Conservation (phyloP, 768 basidiomycete species). For the Hypholoma sublateritium region DNA sequence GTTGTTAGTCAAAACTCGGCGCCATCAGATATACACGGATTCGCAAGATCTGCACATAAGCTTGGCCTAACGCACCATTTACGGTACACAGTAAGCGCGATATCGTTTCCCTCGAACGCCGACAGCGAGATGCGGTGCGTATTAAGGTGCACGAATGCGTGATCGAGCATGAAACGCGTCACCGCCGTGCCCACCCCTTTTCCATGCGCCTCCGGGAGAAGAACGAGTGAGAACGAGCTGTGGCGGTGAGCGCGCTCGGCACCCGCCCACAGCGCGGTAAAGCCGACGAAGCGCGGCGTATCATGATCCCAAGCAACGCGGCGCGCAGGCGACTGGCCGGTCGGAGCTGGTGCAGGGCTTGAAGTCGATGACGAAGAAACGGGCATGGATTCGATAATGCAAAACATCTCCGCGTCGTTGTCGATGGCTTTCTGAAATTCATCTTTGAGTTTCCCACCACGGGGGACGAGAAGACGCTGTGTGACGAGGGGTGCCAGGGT, state of each 20-base stretch:
- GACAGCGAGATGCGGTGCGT: conserved; percentile 9
- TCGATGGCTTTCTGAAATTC: background rate
- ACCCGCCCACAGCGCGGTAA: background rate
- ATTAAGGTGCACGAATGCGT: conserved; percentile 8
- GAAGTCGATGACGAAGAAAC: no score
- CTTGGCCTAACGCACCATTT: conserved; percentile 4
- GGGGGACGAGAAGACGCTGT: background rate
- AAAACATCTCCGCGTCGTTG: background rate
- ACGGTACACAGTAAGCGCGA: conserved; percentile 3
- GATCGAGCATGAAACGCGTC: conserved; percentile 1
- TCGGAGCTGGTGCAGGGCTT: background rate
- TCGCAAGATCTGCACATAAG: no score
- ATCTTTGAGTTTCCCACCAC: background rate
- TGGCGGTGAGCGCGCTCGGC: background rate
- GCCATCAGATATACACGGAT: no score
- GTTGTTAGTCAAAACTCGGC: background rate
- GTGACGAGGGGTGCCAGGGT: background rate
- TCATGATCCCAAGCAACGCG: background rate
- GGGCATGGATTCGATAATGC: background rate
- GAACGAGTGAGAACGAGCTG: background rate
- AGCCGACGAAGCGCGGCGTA: background rate
- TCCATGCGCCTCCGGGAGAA: background rate
- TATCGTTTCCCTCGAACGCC: conserved; percentile 1
- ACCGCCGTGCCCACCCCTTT: conserved; percentile 2
- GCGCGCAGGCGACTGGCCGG: background rate